Conservation (phyloP, 1,139 yeast species). For the Saccharomyces hybrid region DNA sequence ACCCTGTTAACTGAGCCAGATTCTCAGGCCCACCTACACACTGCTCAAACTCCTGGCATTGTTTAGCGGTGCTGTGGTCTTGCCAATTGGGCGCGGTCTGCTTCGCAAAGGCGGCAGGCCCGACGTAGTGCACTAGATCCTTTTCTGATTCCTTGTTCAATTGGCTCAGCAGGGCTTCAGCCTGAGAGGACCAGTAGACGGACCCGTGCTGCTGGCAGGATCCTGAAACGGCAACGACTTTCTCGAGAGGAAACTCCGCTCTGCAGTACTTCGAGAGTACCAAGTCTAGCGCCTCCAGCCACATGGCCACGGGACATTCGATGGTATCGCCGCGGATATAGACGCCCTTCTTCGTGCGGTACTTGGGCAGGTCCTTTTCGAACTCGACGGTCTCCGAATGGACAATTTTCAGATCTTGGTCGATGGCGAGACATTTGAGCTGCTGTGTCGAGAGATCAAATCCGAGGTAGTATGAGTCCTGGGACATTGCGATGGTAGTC, state of each 20-base stretch:
- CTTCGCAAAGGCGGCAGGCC: slow-evolving; percentile 48
- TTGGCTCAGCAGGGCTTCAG: slow-evolving; percentile 36
- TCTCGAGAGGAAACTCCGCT: slow-evolving; percentile 45
- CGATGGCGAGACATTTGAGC: slow-evolving; percentile 64
- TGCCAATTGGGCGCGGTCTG: slow-evolving; percentile 86
- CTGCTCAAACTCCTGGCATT: slow-evolving; percentile 55
- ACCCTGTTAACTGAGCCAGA: slow-evolving; percentile 68
- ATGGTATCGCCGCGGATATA: slow-evolving; percentile 45
- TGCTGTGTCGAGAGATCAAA: slow-evolving; percentile 89
- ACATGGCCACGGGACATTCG: slow-evolving; percentile 76
- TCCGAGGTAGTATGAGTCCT: slow-evolving; percentile 45
- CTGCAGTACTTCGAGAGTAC: slow-evolving; percentile 40
- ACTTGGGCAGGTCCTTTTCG: slow-evolving; percentile 53
- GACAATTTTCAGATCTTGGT: slow-evolving; percentile 45
- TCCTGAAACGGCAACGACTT: slow-evolving; percentile 69
- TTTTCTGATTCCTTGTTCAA: slow-evolving; percentile 25
- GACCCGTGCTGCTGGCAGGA: slow-evolving; percentile 94
- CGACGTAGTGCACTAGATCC: slow-evolving; percentile 41
- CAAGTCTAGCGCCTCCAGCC: slow-evolving; percentile 77
- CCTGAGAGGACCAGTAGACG: slow-evolving; percentile 61
- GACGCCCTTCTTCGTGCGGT: slow-evolving; percentile 67
- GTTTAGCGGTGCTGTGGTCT: slow-evolving; percentile 76
- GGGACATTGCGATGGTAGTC: neutral
- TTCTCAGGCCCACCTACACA: slow-evolving; percentile 49
- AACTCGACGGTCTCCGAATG: slow-evolving; percentile 63